Percentiles rank a stretch among this genome's conserved stretches.
These are phyloP conservation scores for Epichloe coenophiala DNA, from an alignment of 2,329 filamentous ascomycete species.

Conservation along the genomic window DNA sequence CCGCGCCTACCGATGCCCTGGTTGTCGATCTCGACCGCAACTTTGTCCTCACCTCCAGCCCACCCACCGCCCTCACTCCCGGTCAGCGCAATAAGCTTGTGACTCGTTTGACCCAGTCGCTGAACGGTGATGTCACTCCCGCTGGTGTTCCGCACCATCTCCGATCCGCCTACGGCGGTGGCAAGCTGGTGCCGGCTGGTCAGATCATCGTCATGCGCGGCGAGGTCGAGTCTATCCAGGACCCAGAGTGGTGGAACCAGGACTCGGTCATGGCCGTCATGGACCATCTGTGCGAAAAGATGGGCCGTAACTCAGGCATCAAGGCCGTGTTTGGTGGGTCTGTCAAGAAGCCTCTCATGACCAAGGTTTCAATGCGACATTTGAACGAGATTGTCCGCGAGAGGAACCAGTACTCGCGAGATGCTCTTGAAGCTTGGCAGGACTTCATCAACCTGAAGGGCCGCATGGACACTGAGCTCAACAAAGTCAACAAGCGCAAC, in stretches of 20 bases:
- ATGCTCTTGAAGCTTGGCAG: conserved; percentile 96
- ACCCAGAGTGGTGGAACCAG: conserved; percentile 97
- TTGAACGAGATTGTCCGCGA: conserved; percentile 97
- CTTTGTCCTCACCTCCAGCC: conserved; percentile 93
- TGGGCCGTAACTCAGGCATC: conserved; percentile 92
- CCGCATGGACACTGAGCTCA: conserved; percentile 93
- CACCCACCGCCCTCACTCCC: conserved; percentile 69
- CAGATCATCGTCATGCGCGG: conserved; percentile 99
- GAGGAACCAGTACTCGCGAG: conserved; percentile 95
- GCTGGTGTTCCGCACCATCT: conserved; percentile 88
- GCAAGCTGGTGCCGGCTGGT: conserved; percentile 90
- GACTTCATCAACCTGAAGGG: conserved; percentile 99
- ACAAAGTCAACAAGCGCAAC: conserved; percentile 95
- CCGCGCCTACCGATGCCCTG: conserved; percentile 85
- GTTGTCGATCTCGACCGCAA: conserved; percentile 97
- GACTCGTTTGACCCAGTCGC: conserved; percentile 74
- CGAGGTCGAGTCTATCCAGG: conserved; percentile 92
- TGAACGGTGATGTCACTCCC: conserved; percentile 86
- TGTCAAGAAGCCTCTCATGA: conserved; percentile 98
- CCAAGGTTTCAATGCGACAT: conserved; percentile 97
- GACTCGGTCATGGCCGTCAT: conserved; percentile 91
- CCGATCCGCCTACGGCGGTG: conserved; percentile 88
- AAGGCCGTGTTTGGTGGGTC: conserved; percentile 93
- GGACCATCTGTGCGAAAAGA: conserved; percentile 97
- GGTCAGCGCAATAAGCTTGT: conserved; percentile 95